phyloP scores from a whole-genome alignment of 768 basidiomycete species.

The Mycena polygramma region DNA sequence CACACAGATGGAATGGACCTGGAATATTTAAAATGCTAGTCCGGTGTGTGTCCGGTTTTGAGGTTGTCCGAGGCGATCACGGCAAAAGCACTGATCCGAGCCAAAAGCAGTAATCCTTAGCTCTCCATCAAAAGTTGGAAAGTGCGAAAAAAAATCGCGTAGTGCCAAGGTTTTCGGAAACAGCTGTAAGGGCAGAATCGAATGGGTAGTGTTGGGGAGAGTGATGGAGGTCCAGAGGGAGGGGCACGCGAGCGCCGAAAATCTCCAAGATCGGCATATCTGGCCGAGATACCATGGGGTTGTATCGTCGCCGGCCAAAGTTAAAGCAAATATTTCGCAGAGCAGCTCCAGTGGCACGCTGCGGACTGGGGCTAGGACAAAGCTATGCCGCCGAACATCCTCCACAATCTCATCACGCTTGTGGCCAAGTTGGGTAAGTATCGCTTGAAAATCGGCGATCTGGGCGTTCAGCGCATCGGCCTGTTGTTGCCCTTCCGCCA shows the following conservation, averaged over 20 bases:
- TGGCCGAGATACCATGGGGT: background rate
- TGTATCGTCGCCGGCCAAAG: background rate
- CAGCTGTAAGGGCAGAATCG: no score
- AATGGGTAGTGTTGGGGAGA: no score
- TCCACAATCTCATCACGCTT: background rate
- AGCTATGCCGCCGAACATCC: background rate
- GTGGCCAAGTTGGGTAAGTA: background rate
- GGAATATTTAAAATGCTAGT: no score
- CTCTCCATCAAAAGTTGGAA: no score
- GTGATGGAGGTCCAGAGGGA: no score
- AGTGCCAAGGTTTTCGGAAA: no score
- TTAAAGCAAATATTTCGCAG: constrained; percentile 2
- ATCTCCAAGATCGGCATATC: background rate
- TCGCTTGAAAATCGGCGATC: background rate
- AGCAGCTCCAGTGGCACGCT: background rate
- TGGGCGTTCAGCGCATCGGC: background rate
- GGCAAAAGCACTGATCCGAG: no score
- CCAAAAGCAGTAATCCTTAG: no score
- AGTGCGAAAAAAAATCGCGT: no score
- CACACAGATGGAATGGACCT: no score
- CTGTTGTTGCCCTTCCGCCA: background rate
- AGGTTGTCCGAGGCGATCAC: no score
- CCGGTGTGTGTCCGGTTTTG: no score
- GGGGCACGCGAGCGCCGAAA: background rate
- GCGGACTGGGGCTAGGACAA: background rate